These are phyloP conservation scores for Rhodamnia argentea DNA, from an alignment of 345 rosid species.

Conservation along the genomic window DNA sequence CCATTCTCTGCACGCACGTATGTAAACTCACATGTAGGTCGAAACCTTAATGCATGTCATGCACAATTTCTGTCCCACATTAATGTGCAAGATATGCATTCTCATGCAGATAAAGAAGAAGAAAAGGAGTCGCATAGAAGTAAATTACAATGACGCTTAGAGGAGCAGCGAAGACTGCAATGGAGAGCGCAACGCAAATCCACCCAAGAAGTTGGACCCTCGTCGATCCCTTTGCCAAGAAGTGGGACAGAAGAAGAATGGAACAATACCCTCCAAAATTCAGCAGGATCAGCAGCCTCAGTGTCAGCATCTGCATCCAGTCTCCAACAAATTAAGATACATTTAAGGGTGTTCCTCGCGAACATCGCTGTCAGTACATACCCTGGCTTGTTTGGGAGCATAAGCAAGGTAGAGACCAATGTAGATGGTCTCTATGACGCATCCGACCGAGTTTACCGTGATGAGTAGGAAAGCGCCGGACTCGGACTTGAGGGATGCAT, in stretches of 20 bases:
- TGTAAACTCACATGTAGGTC: background rate
- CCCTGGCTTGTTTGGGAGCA: constrained; percentile 53
- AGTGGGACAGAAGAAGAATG: constrained; percentile 35
- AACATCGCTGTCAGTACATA: background rate
- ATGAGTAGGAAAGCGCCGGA: constrained; percentile 49
- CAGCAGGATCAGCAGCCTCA: constrained; percentile 35
- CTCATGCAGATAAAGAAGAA: background rate
- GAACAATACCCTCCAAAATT: constrained; percentile 47
- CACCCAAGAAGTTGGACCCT: constrained; percentile 58
- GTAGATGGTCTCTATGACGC: constrained; percentile 60
- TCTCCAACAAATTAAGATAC: background rate
- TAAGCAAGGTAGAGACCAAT: constrained; percentile 41
- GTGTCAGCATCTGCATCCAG: constrained; percentile 41
- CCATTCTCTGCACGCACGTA: background rate
- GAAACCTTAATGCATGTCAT: background rate
- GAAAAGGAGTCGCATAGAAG: background rate
- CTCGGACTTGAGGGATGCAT: constrained; percentile 33
- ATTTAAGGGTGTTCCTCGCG: background rate
- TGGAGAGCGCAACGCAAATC: constrained; percentile 64
- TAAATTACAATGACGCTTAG: constrained; percentile 48
- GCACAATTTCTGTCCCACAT: background rate
- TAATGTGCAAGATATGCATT: background rate
- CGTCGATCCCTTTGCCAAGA: constrained; percentile 2
- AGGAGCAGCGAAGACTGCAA: constrained; percentile 77
- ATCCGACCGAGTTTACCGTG: constrained; percentile 82